Conservation (phyloP, 805 yeast genomes). For the Candida broadrunensis region DNA sequence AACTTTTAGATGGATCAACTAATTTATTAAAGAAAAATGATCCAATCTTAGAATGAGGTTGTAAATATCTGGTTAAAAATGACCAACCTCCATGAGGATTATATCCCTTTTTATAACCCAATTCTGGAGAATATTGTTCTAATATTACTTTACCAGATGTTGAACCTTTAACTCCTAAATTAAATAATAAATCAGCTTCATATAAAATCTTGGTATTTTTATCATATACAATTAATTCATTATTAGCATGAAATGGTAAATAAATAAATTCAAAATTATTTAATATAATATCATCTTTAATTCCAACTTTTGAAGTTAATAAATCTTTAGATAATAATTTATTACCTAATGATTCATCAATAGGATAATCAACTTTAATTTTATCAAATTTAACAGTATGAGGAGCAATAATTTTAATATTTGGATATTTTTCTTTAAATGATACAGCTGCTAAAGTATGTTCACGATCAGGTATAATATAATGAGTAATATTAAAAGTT, state of each 20-base stretch:
- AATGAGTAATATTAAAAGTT: constrained; percentile 39
- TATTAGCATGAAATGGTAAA: constrained; percentile 55
- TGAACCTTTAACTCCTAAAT: constrained; percentile 46
- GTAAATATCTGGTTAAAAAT: constrained; percentile 35
- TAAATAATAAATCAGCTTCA: constrained; percentile 62
- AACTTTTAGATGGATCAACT: constrained; percentile 12
- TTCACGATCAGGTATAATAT: constrained; percentile 61
- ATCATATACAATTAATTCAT: constrained; percentile 55
- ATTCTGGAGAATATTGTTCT: constrained; percentile 41
- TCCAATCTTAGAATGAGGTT: constrained; percentile 40
- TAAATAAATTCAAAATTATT: constrained; percentile 52
- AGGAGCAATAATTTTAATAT: constrained; percentile 53
- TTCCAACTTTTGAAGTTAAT: constrained; percentile 25
- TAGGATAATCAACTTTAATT: constrained; percentile 39
- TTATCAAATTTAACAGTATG: constrained; percentile 29
- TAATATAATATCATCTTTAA: constrained; percentile 34
- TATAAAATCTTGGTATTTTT: constrained; percentile 45
- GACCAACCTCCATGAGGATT: constrained; percentile 47
- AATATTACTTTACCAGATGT: constrained; percentile 14
- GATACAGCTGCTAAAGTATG: constrained; percentile 62
- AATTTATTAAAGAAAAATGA: constrained; percentile 21
- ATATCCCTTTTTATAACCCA: constrained; percentile 43
- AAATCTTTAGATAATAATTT: constrained; percentile 17
- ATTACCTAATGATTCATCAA: constrained; percentile 36
- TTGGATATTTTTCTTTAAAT: constrained; percentile 49